phyloP scores from a whole-genome alignment of 345 rosid species.

The Brassica incana region DNA sequence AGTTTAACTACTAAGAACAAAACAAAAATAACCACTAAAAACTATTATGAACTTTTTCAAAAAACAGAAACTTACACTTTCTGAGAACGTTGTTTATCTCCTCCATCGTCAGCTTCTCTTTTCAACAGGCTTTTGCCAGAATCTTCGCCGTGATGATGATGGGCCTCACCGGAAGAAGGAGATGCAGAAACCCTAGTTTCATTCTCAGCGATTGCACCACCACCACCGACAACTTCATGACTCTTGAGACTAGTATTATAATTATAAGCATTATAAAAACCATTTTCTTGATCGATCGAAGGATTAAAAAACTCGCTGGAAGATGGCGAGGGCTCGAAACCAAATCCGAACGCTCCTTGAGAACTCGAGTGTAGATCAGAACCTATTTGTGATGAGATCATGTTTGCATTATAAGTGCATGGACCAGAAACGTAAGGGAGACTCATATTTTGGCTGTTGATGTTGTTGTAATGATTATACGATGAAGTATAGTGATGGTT shows the following conservation, averaged over 20 bases:
- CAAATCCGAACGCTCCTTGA: slow-evolving; percentile 56
- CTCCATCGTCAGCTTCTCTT: slow-evolving; percentile 37
- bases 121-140: slow-evolving; percentile 47
- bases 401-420: slow-evolving; percentile 34
- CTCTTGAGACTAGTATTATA: slow-evolving; percentile 28
- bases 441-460: slow-evolving; percentile 8
- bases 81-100: slow-evolving; percentile 49
- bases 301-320: slow-evolving; percentile 45
- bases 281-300: slow-evolving; percentile 40
- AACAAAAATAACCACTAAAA: not conserved
- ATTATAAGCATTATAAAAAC: slow-evolving; percentile 28
- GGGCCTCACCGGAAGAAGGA: slow-evolving; percentile 61
- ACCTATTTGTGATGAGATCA: slow-evolving; percentile 41
- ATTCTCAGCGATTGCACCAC: slow-evolving; percentile 34
- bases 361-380: slow-evolving; percentile 54
- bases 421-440: slow-evolving; percentile 48
- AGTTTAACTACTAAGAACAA: not conserved
- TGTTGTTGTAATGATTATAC: slow-evolving; percentile 25
- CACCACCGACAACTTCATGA: slow-evolving; percentile 29
- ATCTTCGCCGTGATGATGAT: slow-evolving; percentile 48
- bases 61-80: slow-evolving; percentile 50
- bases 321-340: slow-evolving; percentile 53
- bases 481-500: slow-evolving; percentile 37
- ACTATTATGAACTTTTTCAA: not conserved
- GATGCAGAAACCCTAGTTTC: slow-evolving; percentile 49